A percentile compares a stretch with the other conserved stretches of the same genome.
These are phyloP conservation scores for Ampelomyces quisqualis DNA, from an alignment of 2,329 filamentous ascomycete genomes.

Conservation along the genomic window DNA sequence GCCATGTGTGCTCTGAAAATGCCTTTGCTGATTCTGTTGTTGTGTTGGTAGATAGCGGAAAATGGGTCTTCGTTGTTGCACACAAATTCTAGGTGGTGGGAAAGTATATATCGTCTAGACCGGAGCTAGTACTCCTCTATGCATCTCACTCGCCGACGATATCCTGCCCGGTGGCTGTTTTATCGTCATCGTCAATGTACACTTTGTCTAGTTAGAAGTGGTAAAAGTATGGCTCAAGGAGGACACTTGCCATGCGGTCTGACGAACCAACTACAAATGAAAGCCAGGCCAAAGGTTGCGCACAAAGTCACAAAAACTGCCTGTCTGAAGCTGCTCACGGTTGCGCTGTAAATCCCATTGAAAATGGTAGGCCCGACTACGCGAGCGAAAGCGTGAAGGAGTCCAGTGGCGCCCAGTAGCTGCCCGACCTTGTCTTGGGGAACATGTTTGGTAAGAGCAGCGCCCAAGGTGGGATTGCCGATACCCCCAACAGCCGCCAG, in stretches of 20 bases:
- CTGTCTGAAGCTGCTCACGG: slow-evolving; percentile 75
- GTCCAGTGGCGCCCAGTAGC: slow-evolving; percentile 81
- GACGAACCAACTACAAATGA: slow-evolving; percentile 69
- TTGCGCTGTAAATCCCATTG: slow-evolving; percentile 80
- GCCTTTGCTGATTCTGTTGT: no score
- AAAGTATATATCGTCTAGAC: no score
- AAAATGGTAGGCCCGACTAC: slow-evolving; percentile 80
- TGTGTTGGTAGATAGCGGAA: no score
- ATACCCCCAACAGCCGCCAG: slow-evolving; percentile 79
- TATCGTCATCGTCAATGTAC: slow-evolving; percentile 12
- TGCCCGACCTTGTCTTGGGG: slow-evolving; percentile 79
- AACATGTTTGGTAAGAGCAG: slow-evolving; percentile 86
- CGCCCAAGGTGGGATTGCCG: slow-evolving; percentile 80
- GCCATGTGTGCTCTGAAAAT: no score
- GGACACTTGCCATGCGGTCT: slow-evolving; percentile 67
- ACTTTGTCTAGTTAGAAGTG: slow-evolving; percentile 8
- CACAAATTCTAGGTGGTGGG: no score
- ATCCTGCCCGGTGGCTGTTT: slow-evolving; percentile 2
- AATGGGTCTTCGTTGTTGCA: no score
- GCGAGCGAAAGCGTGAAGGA: slow-evolving; percentile 79
- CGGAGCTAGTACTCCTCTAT: slow-evolving; percentile 4
- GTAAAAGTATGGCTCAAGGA: neutral
- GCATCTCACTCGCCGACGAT: slow-evolving; percentile 4
- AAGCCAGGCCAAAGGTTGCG: slow-evolving; percentile 64
- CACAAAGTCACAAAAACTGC: slow-evolving; percentile 78